A percentile compares a stretch with the other conserved stretches of the same genome.
Conservation (phyloP, 495 filamentous ascomycete genomes). For the Parathielavia hyrcaniae region DNA sequence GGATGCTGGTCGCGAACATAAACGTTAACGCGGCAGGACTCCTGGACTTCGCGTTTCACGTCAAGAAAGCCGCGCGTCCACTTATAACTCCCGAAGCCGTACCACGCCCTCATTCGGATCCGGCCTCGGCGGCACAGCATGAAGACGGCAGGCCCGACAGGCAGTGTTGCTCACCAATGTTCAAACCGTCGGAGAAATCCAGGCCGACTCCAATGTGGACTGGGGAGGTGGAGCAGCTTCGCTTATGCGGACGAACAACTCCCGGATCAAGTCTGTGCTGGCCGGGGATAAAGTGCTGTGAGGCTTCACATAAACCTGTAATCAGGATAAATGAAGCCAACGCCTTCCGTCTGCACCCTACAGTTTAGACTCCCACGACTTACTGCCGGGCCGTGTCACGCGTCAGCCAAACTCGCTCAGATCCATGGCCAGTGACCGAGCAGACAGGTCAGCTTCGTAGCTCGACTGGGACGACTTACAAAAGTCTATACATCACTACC, state of each 20-base stretch:
- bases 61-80: background rate
- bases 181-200: background rate
- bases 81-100: background rate
- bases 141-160: background rate
- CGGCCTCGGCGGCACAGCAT: background rate
- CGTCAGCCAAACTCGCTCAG: too few relatives aligned
- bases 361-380: background rate
- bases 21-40: background rate
- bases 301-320: background rate
- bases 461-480: too few relatives aligned
- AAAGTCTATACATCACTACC: background rate
- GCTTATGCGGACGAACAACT: background rate
- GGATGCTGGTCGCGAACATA: background rate
- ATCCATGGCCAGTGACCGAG: too few relatives aligned
- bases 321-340: slow-evolving; percentile 9
- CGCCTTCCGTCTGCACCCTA: slow-evolving; percentile 5
- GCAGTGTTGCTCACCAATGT: background rate
- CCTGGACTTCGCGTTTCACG: background rate
- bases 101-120: background rate
- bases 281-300: background rate
- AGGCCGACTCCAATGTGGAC: slow-evolving; percentile 2
- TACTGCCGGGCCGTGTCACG: too few relatives aligned
- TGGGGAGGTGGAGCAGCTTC: background rate
- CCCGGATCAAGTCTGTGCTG: background rate
- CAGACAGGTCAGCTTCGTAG: too few relatives aligned